Base-by-base conservation (phyloP, 2,329 filamentous ascomycete species). In the Pezicula carpinea region DNA sequence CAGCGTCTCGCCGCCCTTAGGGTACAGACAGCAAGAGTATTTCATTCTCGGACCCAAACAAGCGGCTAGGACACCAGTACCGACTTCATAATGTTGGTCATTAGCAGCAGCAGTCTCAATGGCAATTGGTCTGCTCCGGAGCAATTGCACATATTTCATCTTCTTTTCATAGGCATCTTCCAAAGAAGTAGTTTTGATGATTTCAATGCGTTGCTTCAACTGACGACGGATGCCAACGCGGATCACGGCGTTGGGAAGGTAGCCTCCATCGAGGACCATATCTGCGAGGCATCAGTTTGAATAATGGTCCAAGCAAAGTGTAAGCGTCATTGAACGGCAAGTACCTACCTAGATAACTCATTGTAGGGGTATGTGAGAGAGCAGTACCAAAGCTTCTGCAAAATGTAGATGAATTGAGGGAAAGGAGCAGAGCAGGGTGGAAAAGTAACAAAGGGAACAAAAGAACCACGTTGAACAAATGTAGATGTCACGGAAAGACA, bases 41-140 rank as follows among this genome's bases (percentile, higher is more conserved):
- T 87, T 87, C 82, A 87, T 87, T 46, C 82, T 69, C 4, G 81
- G 80, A 0, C 84, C 84, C 11, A 88, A 67, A 62, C 75, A 81
- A 22, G 74, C 76, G 22, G 68, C 65, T 34, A 87, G 64, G 19
- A 87, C 77, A 3, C 79, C 79, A 0, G 83, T 85, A 33, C 80
- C 81, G 34, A 87, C 83, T 66, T 87, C 83, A 59, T 88, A 87
- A 64, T 87, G 83, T 70, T 87, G 83, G 57, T 76, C 69, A 61
- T 87, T 87, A 18, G 84, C 83, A 2, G 73, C 68, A 3, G 71
- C 73, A 1, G 82, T 85, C 62, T 84, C 79, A 55, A 87, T 75
- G n/a, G 83, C 84, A 52, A 87, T 86, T 10, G 82, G 82, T 31
- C 75, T 70, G 14, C 67, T 70, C 17, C 79, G 73, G n/a, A 86